Evolutionary conservation across 2,329 filamentous ascomycete genomes (phyloP).

Genomic region (Akanthomyces muscarius): DNA sequence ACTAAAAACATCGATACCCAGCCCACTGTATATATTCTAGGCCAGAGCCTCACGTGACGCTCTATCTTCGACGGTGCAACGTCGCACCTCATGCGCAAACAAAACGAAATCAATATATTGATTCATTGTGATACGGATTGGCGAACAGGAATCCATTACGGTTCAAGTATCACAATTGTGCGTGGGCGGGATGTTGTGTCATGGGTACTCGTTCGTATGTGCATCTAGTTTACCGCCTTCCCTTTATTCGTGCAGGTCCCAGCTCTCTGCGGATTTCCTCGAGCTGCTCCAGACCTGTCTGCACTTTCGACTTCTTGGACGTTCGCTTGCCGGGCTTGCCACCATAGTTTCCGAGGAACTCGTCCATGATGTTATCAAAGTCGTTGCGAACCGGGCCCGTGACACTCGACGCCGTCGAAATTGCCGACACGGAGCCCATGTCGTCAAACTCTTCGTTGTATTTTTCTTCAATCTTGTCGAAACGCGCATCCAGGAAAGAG

Average conservation of each 20-base stretch:
- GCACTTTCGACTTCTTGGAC: conserved; percentile 75
- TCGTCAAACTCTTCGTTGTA: conserved; percentile 53
- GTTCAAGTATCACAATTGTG: neutral
- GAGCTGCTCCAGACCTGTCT: conserved; percentile 79
- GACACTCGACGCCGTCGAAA: conserved; percentile 63
- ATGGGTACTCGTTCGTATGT: conserved; percentile 1
- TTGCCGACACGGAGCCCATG: conserved; percentile 54
- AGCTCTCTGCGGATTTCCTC: conserved; percentile 82
- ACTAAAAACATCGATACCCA: conserved; percentile 9
- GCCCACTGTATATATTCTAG: neutral
- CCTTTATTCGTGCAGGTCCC: conserved; percentile 65
- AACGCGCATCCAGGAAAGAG: conserved; percentile 79
- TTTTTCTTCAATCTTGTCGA: conserved; percentile 83
- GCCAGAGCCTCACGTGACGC: conserved; percentile 12
- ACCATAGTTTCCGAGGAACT: conserved; percentile 75
- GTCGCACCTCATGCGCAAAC: neutral
- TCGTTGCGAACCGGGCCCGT: conserved; percentile 67
- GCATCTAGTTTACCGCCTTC: conserved; percentile 19
- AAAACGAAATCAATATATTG: neutral
- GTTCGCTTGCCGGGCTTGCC: conserved; percentile 64
- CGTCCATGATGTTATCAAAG: conserved; percentile 88
- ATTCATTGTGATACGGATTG: neutral
- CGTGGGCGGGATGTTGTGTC: neutral
- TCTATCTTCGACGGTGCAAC: neutral
- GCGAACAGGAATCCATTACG: no score